phyloP scores from a whole-genome alignment of 2,329 filamentous ascomycete genomes.

The Stenocarpella maydis region DNA sequence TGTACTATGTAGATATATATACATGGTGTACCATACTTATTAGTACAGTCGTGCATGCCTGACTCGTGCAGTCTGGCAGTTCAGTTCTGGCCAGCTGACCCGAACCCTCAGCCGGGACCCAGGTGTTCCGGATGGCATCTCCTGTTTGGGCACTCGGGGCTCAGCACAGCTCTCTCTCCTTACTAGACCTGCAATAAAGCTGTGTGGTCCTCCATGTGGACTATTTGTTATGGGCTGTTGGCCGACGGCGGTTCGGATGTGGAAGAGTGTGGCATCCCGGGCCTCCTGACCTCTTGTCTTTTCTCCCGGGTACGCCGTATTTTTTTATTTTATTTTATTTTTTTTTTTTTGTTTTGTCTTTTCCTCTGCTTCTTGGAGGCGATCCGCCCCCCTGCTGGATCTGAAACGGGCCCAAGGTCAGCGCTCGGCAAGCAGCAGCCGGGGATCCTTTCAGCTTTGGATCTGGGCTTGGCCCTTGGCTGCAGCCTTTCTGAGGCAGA shows the following conservation, averaged over 20 bases:
- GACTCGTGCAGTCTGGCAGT: too few species aligned
- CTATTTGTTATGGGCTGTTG: neutral
- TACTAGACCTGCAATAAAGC: neutral
- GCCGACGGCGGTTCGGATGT: slow-evolving; percentile 5
- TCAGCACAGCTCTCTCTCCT: neutral
- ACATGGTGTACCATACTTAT: neutral
- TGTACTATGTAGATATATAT: too few species aligned
- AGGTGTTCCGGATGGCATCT: neutral
- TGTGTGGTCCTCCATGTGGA: neutral
- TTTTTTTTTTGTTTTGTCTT: neutral
- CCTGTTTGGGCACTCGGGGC: neutral
- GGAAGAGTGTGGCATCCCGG: slow-evolving; percentile 9
- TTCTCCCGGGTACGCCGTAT: too few species aligned
- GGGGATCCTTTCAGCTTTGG: neutral
- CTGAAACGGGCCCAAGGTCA: slow-evolving; percentile 14
- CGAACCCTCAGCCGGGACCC: slow-evolving; percentile 6
- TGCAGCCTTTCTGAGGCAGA: slow-evolving; percentile 12
- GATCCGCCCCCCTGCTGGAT: neutral
- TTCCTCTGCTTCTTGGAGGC: neutral
- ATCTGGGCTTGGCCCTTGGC: slow-evolving; percentile 18
- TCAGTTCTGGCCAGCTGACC: neutral
- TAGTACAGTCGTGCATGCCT: neutral
- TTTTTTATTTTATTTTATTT: too few species aligned
- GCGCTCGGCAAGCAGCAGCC: too few species aligned
- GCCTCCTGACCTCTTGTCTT: too few species aligned